Base-by-base conservation (phyloP, 1,284 basidiomycete species). In the Mycena sp. region DNA sequence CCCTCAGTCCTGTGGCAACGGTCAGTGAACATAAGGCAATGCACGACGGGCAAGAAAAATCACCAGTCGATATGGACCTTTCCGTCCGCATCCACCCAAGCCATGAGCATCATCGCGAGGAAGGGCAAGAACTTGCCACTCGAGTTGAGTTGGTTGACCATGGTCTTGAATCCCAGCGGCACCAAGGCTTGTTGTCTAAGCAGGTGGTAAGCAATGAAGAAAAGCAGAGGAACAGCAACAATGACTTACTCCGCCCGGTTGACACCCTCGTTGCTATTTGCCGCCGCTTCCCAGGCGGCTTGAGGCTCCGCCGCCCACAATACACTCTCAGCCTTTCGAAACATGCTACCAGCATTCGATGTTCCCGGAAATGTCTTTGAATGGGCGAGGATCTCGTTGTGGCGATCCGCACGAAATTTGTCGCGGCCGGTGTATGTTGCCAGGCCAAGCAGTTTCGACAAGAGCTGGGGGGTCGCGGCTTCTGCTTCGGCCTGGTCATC, bases 201-300 rank as follows among this genome's bases (percentile, higher is more conserved):
- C 10, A 45, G 14, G 26, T 37, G 29, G 25, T 11, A 50, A 26
- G 6, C 48, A 23, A 6, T 19, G 32, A 50, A 23, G 17, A 43
- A 50, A 37, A 35, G 4, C 17, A 45, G 35, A 6, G 16, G 25
- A 29, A 26, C 19, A 25, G 17, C n/a, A 43, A 4, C 6, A 19
- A 29, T 19, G 25, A 40, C 58, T 30, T 46, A 60, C 58, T 60
- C 58, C 43, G 16, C 25, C 58, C 58, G 53, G 26, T 60, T 28
- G 14, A 60, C 58, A 30, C 37, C 48, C 6, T 40, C 48, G 4
- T 59, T 40, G 6, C 23, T 26, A 16, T 25, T 26, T 17, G 21
- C 48, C 12, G 48, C 48, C 5, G 30, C 32, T 37, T 50, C 48
- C 48, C 48, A 50, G 19, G 17, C 12, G 10, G 29, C 32, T 50